Base-by-base conservation (phyloP, 1,284 basidiomycete genomes). In the Cryptococcus hybrid region DNA sequence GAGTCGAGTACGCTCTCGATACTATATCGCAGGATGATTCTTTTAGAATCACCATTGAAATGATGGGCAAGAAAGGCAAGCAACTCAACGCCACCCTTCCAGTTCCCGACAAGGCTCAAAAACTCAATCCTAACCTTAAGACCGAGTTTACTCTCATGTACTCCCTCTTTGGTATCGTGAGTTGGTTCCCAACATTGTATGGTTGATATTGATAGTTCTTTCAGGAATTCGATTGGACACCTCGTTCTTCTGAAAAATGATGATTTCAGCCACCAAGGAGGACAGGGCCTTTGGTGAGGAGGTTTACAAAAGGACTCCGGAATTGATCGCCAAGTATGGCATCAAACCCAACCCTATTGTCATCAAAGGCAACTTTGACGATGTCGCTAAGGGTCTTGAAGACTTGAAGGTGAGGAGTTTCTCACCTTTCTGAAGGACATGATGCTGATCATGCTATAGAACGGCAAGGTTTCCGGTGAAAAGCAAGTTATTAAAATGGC, bases 61-160 rank as follows among this genome's bases (percentile, higher is more conserved):
- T 56, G 35, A 59, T 61, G 55, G 63, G 56, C 30, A 54, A 63
- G 7, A 64, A 66, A 42, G 63, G 62, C 38, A 63, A 66, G 35
- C 61, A 67, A 62, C 57, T 71, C 39, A 71, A 70, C 62, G 40
- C 64, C 39, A 58, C 72, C 52, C 58, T 74, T 4, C 58, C 57
- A 7, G 58, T 62, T 7, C 52, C 55, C 18, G 58, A 61, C 13
- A 57, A 61, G 35, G 58, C 58, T 15, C 51, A 60, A 46, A 57
- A 18, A 7, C 43, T 44, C 9, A 53, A 61, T 18, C 56, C 62
- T 13, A 66, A 69, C 15, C 60, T 74, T 51, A 62, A 70, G 51
- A 54, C 66, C 39, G 63, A 60, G 30, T 47, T 45, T n/a, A 73
- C 69, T 7, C 57, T 73, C 40, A 67, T 72, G 54, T 74, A 73